These are phyloP conservation scores for Cladosporium velox DNA, from an alignment of 2,329 filamentous ascomycete genomes.

Conservation along the genomic window DNA sequence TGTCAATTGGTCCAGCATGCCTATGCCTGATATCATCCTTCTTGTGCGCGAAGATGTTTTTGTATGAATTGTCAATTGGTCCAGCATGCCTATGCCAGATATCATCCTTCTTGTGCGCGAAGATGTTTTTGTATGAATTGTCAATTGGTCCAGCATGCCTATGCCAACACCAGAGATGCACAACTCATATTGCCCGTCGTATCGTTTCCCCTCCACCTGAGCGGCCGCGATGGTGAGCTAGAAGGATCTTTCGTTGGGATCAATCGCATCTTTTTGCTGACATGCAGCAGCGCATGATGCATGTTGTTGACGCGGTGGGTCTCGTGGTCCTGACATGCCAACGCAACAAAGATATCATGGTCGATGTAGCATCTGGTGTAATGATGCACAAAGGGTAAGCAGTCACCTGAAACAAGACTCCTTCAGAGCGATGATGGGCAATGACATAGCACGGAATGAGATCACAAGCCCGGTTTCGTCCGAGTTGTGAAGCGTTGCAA, in stretches of 20 bases:
- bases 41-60: too few relatives aligned
- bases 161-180: background rate
- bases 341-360: background rate
- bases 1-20: too few relatives aligned
- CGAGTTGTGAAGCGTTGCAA: slow-evolving; percentile 10
- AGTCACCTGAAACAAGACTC: too few relatives aligned
- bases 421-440: background rate
- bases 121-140: too few relatives aligned
- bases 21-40: too few relatives aligned
- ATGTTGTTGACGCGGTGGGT: background rate
- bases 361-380: background rate
- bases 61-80: too few relatives aligned
- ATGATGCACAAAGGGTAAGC: background rate
- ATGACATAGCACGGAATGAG: slow-evolving; percentile 9
- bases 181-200: background rate
- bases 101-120: too few relatives aligned
- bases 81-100: too few relatives aligned
- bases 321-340: background rate
- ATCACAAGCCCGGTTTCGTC: slow-evolving; percentile 6
- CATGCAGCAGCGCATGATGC: slow-evolving; percentile 4
- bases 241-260: background rate
- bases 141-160: too few relatives aligned
- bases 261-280: background rate
- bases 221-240: background rate
- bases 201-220: too few relatives aligned